These are phyloP conservation scores for Fraxinus excelsior DNA, from an alignment of 257 asterid species.

Conservation along the genomic window DNA sequence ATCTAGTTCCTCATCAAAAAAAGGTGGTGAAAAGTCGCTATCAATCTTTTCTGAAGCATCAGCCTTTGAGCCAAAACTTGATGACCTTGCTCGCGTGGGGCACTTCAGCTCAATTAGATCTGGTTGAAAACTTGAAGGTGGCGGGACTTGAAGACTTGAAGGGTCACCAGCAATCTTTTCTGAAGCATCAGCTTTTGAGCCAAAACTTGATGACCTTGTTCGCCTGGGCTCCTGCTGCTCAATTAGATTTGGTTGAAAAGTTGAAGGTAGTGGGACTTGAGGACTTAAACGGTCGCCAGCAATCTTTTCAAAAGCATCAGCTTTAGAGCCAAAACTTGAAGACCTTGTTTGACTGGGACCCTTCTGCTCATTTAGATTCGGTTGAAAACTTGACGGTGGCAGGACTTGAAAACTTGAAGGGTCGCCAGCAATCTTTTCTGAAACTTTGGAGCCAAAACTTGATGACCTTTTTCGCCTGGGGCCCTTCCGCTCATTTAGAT, in stretches of 20 bases:
- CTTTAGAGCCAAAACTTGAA: constrained; percentile 38
- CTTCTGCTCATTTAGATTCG: constrained; percentile 34
- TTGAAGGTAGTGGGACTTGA: constrained; percentile 37
- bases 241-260: constrained; percentile 31
- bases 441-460: constrained; percentile 37
- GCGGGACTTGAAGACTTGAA: constrained; percentile 37
- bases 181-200: constrained; percentile 41
- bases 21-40: constrained; percentile 41
- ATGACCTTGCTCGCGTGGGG: constrained; percentile 30
- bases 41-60: constrained; percentile 42
- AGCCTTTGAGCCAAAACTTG: constrained; percentile 38
- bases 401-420: constrained; percentile 38
- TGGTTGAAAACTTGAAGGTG: constrained; percentile 36
- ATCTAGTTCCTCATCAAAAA: constrained; percentile 74
- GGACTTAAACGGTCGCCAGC: constrained; percentile 36
- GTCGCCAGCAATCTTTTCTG: constrained; percentile 39
- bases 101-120: constrained; percentile 38
- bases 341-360: constrained; percentile 35
- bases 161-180: constrained; percentile 38
- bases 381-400: constrained; percentile 35
- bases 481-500: constrained; percentile 36
- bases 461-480: constrained; percentile 34
- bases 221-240: constrained; percentile 37
- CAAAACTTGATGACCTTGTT: constrained; percentile 36
- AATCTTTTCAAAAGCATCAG: constrained; percentile 42